Evolutionary conservation across 1,284 basidiomycete species (phyloP), one percentile per base, ranked within the genome.

Genomic region (Malassezia globosa): DNA sequence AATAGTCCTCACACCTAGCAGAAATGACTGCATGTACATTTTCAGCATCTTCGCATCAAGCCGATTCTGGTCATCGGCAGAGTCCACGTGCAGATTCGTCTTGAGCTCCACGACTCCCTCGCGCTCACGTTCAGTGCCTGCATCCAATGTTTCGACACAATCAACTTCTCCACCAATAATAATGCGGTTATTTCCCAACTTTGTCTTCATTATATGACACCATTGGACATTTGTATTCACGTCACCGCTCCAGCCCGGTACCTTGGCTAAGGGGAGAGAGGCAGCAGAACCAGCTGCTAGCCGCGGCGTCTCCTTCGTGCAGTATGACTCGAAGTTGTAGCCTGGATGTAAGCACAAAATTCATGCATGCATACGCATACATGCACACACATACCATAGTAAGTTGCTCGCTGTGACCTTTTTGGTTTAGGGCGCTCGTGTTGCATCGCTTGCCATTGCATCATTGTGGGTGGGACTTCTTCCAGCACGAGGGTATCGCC

Each of bases 181-280:
- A 39, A 94, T 75, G n/a, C 87, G 79, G 29, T 79, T 79, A 43
- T 81, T 77, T 0, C 83, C 87, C 4, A 95, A 78, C 52, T 86
- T 87, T 2, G 87, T 88, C 68, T 87, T 85, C 37, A 92, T 84
- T 22, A 97, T 81, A 55, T 81, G 83, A 68, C 90, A 95, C 89
- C 89, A 96, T 69, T 95, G 90, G 0, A 87, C 81, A 64, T 95
- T 95, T 4, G 87, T 94, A 67, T 96, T 81, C 7, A 95, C 86
- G 55, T 85, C 82, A 0, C 84, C 85, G 44, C 83, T 79, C 86
- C 87, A 90, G 0, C 63, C 61, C 6, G 38, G 24, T 7, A 24
- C 22, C n/a, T n/a, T n/a, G n/a, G n/a, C n/a, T n/a, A n/a, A n/a
- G n/a, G n/a, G n/a, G n/a, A n/a, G n/a, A n/a, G n/a, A n/a, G n/a